A percentile compares a stretch with the other conserved stretches of the same genome.
Conservation (phyloP, 1,139 yeast genomes). For the Suhomyces bokatorum region DNA sequence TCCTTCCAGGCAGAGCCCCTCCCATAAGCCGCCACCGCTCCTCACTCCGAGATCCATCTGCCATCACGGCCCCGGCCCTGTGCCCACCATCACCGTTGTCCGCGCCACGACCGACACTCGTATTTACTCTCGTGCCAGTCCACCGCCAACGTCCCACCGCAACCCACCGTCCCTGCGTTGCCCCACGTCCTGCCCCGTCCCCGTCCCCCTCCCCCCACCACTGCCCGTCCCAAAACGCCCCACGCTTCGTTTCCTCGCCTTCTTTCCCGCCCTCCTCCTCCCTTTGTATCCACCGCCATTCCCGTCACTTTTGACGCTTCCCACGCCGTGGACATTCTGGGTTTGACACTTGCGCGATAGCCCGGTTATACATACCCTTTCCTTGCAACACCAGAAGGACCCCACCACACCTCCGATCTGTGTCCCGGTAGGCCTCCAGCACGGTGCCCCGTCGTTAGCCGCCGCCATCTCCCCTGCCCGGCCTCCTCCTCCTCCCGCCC, state of each 20-base stretch:
- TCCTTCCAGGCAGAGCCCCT: background rate
- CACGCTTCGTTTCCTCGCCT: background rate
- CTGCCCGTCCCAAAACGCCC: too few relatives aligned
- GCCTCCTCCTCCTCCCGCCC: background rate
- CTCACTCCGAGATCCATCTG: constrained; percentile 1
- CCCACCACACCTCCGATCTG: constrained; percentile 2
- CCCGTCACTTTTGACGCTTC: constrained; percentile 2
- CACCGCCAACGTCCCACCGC: background rate
- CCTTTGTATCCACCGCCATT: background rate
- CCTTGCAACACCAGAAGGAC: constrained; percentile 6
- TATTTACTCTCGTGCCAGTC: too few relatives aligned
- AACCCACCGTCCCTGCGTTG: background rate
- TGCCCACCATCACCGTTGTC: background rate
- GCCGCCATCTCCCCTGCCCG: background rate
- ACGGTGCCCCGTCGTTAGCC: background rate
- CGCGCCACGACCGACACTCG: background rate
- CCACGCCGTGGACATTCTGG: constrained; percentile 4
- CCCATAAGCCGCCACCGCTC: background rate
- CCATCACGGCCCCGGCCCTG: background rate
- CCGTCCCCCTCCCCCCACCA: background rate
- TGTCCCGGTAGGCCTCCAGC: background rate
- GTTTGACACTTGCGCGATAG: constrained; percentile 12
- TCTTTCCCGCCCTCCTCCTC: too few relatives aligned
- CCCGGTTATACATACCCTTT: constrained; percentile 14
- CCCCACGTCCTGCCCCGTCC: background rate